Base-by-base conservation (phyloP, 768 basidiomycete genomes). In the Pseudohyphozyma bogoriensis region DNA sequence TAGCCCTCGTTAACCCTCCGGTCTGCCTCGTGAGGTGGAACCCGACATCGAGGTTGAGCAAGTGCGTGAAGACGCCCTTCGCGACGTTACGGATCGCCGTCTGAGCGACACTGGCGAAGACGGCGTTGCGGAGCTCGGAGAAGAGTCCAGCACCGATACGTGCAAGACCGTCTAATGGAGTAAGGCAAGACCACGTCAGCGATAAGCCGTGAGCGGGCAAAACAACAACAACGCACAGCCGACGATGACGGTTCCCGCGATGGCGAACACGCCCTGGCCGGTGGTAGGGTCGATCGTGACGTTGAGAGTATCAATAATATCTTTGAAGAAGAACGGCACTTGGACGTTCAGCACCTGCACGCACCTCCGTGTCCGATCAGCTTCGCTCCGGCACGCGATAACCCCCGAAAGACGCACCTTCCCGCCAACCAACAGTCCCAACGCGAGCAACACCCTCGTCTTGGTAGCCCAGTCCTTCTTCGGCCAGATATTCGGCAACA, bases 311-410 rank as follows among this genome's bases (percentile, higher is more conserved):
- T 99, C 93, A 55, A 99, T 83, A 45, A 99, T 81, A 31, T 79
- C 74, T 75, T 96, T 97, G 81, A 99, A 99, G 62, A 97, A 77
- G 66, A 89, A 81, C 1, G 95, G 95, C n/a, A 99, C 92, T 79
- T 97, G 93, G 1, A 99, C 95, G 72, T 96, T 99, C 58, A 96
- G 76, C 46, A 95, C 75, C 90, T 91, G 57, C 13, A 18, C 52
- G 46, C 31, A 3, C 51, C 45, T 26, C n/a, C n/a, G n/a, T n/a
- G n/a, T 39, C 37, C 24, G 28, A 45, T 37, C 16, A n/a, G 31
- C 24, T 46, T 24, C 22, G 42, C 10, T 50, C 16, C 22, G n/a
- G 33, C 32, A 36, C n/a, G 42, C 10, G 4, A n/a, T 22, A 35
- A 59, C 42, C 16, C 20, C 40, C 40, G n/a, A 20, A 3, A 39